Conservation (phyloP, 1,284 basidiomycete species). For the Cryptococcus depauperatus region DNA sequence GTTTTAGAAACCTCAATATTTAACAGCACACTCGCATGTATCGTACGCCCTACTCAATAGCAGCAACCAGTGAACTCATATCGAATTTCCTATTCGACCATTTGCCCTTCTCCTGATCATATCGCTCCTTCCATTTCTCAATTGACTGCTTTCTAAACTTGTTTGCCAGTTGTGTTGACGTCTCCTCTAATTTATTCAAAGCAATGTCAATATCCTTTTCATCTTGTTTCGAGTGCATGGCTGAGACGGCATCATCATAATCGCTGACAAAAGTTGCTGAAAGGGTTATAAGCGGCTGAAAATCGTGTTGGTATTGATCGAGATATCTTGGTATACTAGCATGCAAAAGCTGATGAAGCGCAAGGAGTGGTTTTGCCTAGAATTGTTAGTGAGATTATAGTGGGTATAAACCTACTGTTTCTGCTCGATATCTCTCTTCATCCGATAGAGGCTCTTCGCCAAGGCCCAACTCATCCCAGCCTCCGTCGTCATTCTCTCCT, state of each 20-base stretch:
- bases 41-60: conserved; percentile 17
- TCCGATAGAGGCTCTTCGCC: conserved; percentile 19
- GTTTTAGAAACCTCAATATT: no score
- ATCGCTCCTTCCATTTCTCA: conserved; percentile 24
- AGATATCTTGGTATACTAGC: conserved; percentile 29
- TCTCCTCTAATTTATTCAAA: conserved; percentile 13
- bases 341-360: conserved; percentile 36
- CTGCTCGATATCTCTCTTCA: conserved; percentile 23
- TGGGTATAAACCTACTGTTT: conserved; percentile 24
- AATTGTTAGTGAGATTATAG: not conserved
- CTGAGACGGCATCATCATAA: conserved; percentile 30
- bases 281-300: conserved; percentile 13
- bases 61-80: conserved; percentile 8
- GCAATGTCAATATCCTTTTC: conserved; percentile 23
- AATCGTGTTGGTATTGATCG: conserved; percentile 10
- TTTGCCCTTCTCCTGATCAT: conserved; percentile 18
- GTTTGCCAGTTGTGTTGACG: conserved; percentile 12
- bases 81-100: conserved; percentile 26
- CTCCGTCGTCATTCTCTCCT: conserved; percentile 23
- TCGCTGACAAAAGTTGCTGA: conserved; percentile 19
- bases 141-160: conserved; percentile 11
- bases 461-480: conserved; percentile 32
- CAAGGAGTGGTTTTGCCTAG: conserved; percentile 34
- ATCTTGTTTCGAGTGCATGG: conserved; percentile 35
- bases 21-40: not conserved